Conservation (phyloP, 805 yeast species). For the Maudiozyma saulgeensis region DNA sequence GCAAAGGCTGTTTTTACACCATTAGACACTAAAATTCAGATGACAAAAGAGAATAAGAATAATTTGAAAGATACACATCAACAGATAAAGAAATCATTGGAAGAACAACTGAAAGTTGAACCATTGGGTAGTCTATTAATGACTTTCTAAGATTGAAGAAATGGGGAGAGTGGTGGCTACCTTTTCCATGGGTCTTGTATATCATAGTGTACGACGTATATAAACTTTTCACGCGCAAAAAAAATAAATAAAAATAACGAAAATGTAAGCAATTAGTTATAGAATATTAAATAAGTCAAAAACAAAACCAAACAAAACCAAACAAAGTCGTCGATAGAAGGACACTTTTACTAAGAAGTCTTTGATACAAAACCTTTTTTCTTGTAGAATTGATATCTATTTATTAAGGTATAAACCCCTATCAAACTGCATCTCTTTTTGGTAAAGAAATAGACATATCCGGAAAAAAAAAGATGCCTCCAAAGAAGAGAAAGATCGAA, state of each 20-base stretch:
- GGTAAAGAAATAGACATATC: neutral
- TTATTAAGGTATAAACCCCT: neutral
- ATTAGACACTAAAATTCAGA: constrained; percentile 8
- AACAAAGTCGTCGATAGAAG: too few species aligned
- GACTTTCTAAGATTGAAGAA: constrained; percentile 5
- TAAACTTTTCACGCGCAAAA: neutral
- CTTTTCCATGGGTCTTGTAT: neutral
- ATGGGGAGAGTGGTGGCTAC: neutral
- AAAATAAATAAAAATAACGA: too few species aligned
- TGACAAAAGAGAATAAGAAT: constrained; percentile 3
- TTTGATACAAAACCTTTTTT: too few species aligned
- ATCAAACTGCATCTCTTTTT: neutral
- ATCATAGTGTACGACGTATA: neutral
- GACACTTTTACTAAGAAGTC: too few species aligned
- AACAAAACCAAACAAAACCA: too few species aligned
- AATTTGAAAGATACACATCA: constrained; percentile 8
- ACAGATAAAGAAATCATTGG: constrained; percentile 9
- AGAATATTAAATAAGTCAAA: too few species aligned
- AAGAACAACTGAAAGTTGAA: constrained; percentile 12
- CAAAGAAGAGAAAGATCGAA: constrained; percentile 14
- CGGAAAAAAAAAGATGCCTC: constrained; percentile 14
- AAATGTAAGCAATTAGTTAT: too few species aligned
- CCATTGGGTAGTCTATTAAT: constrained; percentile 13
- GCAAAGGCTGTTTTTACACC: constrained; percentile 12
- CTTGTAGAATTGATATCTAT: neutral